These are phyloP conservation scores for Serendipita indica DNA, from an alignment of 768 basidiomycete species.

Conservation along the genomic window DNA sequence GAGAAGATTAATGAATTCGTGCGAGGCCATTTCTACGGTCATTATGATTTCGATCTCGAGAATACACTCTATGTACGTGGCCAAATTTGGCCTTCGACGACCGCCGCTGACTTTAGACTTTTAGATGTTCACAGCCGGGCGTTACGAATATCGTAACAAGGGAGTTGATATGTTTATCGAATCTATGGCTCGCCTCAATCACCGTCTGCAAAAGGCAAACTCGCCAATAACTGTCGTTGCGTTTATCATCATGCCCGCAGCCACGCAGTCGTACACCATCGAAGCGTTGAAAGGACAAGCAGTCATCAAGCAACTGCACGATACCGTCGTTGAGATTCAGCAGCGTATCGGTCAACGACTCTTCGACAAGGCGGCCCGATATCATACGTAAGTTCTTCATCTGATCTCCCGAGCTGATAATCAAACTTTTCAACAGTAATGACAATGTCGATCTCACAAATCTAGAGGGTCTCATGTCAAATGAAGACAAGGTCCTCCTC, in stretches of 20 bases:
- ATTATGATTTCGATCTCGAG: constrained; percentile 91
- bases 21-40: constrained; percentile 94
- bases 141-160: constrained; percentile 98
- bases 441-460: constrained; percentile 56
- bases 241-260: constrained; percentile 97
- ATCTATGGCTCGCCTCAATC: constrained; percentile 74
- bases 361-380: constrained; percentile 88
- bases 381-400: constrained; percentile 54
- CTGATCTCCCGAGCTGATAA: background rate
- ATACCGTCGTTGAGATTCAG: constrained; percentile 92
- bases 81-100: background rate
- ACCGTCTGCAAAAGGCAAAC: constrained; percentile 42
- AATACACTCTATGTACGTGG: constrained; percentile 66
- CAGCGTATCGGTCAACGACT: constrained; percentile 81
- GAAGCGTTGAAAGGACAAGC: constrained; percentile 96
- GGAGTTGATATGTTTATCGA: constrained; percentile 99
- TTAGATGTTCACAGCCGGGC: constrained; percentile 97
- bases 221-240: constrained; percentile 82
- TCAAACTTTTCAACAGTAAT: constrained; percentile 32
- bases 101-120: constrained; percentile 17
- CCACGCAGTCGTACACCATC: constrained; percentile 91
- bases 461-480: constrained; percentile 63
- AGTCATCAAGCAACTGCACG: constrained; percentile 89
- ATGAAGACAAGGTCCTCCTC: constrained; percentile 84
- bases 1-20: constrained; percentile 99